These are phyloP conservation scores for Cyclanthera cordifolia DNA, from an alignment of 306 rosid species.

Conservation along the genomic window DNA sequence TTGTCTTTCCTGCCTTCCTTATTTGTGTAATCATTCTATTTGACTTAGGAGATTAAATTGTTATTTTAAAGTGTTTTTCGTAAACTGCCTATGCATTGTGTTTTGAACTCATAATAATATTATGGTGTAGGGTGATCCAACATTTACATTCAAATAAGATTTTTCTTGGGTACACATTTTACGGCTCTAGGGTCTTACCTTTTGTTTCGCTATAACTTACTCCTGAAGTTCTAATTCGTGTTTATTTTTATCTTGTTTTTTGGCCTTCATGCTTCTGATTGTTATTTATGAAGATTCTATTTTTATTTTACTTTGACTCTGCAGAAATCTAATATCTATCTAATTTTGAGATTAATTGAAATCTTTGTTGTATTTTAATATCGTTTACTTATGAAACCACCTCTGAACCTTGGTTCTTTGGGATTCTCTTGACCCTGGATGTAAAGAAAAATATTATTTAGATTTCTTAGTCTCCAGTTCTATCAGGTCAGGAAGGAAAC, in stretches of 20 bases:
- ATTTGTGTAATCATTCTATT: neutral
- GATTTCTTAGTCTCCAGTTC: constrained; percentile 12
- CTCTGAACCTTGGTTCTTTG: neutral
- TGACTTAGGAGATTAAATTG: neutral
- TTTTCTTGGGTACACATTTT: neutral
- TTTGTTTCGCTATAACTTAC: neutral
- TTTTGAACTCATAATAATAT: neutral
- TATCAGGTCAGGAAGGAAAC: neutral
- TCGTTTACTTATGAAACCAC: neutral
- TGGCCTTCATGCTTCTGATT: neutral
- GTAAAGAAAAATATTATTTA: neutral
- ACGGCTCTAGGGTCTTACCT: too few species aligned
- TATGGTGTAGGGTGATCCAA: neutral
- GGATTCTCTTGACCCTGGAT: neutral
- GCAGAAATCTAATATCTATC: neutral
- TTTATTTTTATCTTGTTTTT: too few species aligned
- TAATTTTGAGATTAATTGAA: neutral
- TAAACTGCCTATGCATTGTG: neutral
- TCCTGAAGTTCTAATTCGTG: too few species aligned
- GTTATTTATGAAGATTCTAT: neutral
- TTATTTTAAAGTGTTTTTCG: neutral
- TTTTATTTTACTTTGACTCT: neutral
- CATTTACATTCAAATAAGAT: neutral
- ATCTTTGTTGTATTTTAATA: neutral
- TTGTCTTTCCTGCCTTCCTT: neutral